phyloP scores from a whole-genome alignment of 305 asterid genomes.

The Fraxinus dipetala region DNA sequence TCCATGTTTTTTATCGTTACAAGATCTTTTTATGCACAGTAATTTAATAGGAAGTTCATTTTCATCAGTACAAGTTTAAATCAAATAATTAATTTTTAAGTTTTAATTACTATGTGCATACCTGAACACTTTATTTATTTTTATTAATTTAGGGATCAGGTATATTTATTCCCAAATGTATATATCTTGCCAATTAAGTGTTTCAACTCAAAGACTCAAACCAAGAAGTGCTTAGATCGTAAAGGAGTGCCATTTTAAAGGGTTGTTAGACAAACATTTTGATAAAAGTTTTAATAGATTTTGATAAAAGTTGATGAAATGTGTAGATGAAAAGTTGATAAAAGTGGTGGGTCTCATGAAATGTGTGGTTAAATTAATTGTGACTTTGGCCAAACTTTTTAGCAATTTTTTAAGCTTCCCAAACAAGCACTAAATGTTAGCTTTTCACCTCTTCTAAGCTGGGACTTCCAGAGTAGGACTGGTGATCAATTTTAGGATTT shows the following conservation, averaged over 20 bases:
- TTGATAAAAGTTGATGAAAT: not conserved
- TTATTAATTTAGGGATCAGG: not conserved
- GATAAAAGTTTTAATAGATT: not conserved
- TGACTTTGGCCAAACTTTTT: not conserved
- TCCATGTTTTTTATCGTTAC: no score
- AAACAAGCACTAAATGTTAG: not conserved
- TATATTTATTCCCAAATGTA: not conserved
- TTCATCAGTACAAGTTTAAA: not conserved
- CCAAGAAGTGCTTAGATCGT: not conserved
- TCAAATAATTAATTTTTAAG: not conserved
- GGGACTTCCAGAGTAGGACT: conserved; percentile 26
- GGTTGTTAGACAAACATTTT: not conserved
- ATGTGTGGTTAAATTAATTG: not conserved
- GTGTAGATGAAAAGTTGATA: not conserved
- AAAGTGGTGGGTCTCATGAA: not conserved
- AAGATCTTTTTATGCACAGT: not conserved
- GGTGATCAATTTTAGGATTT: conserved; percentile 29
- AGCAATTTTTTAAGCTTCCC: not conserved
- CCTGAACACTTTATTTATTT: not conserved
- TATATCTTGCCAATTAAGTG: not conserved
- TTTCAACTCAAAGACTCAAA: not conserved
- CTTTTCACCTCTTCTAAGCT: conserved; percentile 42
- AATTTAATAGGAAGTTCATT: not conserved
- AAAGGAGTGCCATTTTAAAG: not conserved
- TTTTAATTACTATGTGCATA: not conserved